Conservation (phyloP, 805 yeast genomes). For the Torulaspora franciscae region DNA sequence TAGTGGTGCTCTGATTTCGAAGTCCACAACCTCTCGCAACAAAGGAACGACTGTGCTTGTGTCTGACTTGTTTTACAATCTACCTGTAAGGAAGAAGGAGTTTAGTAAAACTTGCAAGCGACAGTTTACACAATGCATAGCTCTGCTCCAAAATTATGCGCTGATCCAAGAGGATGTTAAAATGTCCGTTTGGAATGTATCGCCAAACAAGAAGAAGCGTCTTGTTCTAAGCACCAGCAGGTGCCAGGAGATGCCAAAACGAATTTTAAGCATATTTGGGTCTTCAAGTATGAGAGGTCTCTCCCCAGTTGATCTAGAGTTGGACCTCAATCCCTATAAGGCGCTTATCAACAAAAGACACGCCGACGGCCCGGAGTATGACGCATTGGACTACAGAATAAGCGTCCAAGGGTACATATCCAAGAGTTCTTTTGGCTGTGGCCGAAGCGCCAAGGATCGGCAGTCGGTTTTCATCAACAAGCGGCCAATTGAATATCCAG, state of each 20-base stretch:
- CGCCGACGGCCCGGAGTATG: constrained; percentile 14
- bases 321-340: constrained; percentile 37
- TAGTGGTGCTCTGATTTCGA: constrained; percentile 47
- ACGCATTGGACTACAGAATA: constrained; percentile 33
- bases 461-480: constrained; percentile 71
- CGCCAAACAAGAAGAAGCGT: constrained; percentile 45
- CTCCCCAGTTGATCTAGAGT: constrained; percentile 42
- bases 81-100: constrained; percentile 82
- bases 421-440: constrained; percentile 71
- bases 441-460: constrained; percentile 65
- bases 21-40: constrained; percentile 45
- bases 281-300: constrained; percentile 57
- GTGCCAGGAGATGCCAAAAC: constrained; percentile 44
- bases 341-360: constrained; percentile 18
- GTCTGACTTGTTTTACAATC: constrained; percentile 52
- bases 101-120: constrained; percentile 60
- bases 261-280: constrained; percentile 68
- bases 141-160: constrained; percentile 61
- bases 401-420: constrained; percentile 62
- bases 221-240: constrained; percentile 59
- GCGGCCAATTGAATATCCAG: constrained; percentile 63
- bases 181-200: constrained; percentile 54
- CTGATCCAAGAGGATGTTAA: constrained; percentile 54
- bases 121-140: constrained; percentile 67
- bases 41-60: constrained; percentile 67